Conservation (phyloP, 768 basidiomycete genomes). For the Lactarius indigo region DNA sequence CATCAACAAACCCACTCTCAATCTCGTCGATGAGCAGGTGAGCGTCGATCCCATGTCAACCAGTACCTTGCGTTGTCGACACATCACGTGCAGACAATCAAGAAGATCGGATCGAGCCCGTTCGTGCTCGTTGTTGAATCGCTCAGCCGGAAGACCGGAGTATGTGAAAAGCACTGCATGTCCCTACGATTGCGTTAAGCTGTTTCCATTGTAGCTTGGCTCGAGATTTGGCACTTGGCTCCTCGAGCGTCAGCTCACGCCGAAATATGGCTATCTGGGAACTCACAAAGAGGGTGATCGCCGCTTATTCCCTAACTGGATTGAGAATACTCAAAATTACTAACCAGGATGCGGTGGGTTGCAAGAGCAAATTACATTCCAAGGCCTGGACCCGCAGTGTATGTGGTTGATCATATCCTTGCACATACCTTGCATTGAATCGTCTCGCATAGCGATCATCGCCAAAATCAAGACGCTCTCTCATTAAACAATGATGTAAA, state of each 20-base stretch:
- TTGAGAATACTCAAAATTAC: neutral
- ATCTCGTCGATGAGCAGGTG: slow-evolving; percentile 79
- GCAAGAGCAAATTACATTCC: slow-evolving; percentile 80
- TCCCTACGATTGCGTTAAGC: neutral
- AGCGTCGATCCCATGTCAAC: slow-evolving; percentile 9
- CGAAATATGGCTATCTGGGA: slow-evolving; percentile 80
- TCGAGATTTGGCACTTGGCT: slow-evolving; percentile 86
- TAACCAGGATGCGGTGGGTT: slow-evolving; percentile 63
- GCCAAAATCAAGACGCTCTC: slow-evolving; percentile 43
- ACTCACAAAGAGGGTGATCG: slow-evolving; percentile 57
- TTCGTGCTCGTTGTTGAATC: slow-evolving; percentile 87
- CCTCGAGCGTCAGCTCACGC: slow-evolving; percentile 75
- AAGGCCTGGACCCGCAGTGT: slow-evolving; percentile 79
- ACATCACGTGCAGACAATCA: slow-evolving; percentile 43
- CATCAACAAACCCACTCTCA: slow-evolving; percentile 83
- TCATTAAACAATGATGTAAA: slow-evolving; percentile 18
- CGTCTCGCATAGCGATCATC: slow-evolving; percentile 40
- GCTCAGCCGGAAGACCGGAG: slow-evolving; percentile 86
- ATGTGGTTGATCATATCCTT: slow-evolving; percentile 29
- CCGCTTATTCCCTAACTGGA: neutral
- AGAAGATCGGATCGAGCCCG: slow-evolving; percentile 65
- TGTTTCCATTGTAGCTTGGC: slow-evolving; percentile 46
- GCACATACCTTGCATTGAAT: neutral
- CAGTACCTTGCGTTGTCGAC: neutral
- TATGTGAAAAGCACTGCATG: slow-evolving; percentile 25